Conservation (phyloP, 352 stramenopile genomes). For the Aphanomyces stellatus region DNA sequence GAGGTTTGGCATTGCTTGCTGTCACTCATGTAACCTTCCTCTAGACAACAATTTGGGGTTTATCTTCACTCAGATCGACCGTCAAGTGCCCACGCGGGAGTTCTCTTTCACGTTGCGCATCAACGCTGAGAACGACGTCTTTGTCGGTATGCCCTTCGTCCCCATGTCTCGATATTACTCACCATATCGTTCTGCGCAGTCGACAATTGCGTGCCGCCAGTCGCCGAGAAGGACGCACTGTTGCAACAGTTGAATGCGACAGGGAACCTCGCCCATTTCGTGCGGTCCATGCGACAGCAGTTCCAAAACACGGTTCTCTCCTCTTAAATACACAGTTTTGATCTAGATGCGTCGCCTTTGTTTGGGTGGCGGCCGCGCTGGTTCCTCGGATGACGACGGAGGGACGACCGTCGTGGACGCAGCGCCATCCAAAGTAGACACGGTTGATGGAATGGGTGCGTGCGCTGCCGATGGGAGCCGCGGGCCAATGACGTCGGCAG, state of each 20-base stretch:
- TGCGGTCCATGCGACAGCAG: conserved; percentile 66
- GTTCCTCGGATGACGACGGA: too few species aligned
- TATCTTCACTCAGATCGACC: conserved; percentile 63
- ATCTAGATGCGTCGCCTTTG: conserved; percentile 26
- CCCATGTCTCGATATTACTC: too few species aligned
- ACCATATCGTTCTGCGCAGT: conserved; percentile 25
- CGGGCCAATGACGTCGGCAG: conserved; percentile 38
- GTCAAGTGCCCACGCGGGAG: conserved; percentile 37
- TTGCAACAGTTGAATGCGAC: conserved; percentile 52
- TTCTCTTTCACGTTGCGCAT: conserved; percentile 73
- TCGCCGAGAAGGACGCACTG: conserved; percentile 38
- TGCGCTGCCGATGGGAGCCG: conserved; percentile 23
- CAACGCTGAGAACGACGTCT: conserved; percentile 41
- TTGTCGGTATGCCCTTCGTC: conserved; percentile 40
- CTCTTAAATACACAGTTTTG: conserved; percentile 24
- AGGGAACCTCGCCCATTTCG: conserved; percentile 63
- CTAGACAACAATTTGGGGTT: conserved; percentile 53
- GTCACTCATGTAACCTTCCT: neutral
- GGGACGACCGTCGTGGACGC: too few species aligned
- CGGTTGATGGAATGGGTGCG: too few species aligned
- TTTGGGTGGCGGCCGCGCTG: conserved; percentile 23
- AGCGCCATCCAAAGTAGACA: too few species aligned
- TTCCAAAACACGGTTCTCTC: conserved; percentile 44
- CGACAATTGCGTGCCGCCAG: conserved; percentile 45
- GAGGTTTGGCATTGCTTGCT: conserved; percentile 25